Evolutionary conservation across 345 rosid genomes (phyloP).

Genomic region (Brassica juncea): DNA sequence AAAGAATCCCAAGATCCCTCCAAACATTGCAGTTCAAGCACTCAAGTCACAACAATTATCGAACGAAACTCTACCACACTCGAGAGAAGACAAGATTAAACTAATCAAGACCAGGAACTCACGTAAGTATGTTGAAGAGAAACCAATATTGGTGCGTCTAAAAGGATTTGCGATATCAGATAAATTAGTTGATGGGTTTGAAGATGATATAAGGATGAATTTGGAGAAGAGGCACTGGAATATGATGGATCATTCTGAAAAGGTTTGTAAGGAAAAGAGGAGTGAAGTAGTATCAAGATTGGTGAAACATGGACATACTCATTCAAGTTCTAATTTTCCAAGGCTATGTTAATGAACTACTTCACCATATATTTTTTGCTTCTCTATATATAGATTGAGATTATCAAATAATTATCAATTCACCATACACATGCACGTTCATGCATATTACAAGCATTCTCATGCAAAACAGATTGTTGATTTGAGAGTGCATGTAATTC

Average conservation of each 20-base stretch:
- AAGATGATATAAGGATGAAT: slow-evolving; percentile 45
- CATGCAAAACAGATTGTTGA: slow-evolving; percentile 12
- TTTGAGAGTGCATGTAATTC: slow-evolving; percentile 8
- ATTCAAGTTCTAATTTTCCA: slow-evolving; percentile 45
- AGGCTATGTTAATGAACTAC: slow-evolving; percentile 51
- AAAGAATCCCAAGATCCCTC: slow-evolving; percentile 83
- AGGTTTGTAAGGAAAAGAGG: slow-evolving; percentile 57
- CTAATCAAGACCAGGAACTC: slow-evolving; percentile 18
- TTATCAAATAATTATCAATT: background rate
- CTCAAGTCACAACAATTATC: slow-evolving; percentile 55
- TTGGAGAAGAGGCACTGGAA: slow-evolving; percentile 29
- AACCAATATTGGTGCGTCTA: slow-evolving; percentile 28
- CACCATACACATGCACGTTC: background rate
- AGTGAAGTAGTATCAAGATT: slow-evolving; percentile 56
- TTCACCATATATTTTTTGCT: background rate
- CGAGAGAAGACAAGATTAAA: slow-evolving; percentile 29
- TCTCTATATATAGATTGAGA: slow-evolving; percentile 6
- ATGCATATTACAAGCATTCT: slow-evolving; percentile 4
- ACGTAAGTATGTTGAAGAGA: slow-evolving; percentile 25
- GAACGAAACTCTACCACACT: slow-evolving; percentile 18
- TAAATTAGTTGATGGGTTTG: slow-evolving; percentile 20
- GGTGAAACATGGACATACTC: slow-evolving; percentile 41
- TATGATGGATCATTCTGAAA: slow-evolving; percentile 47
- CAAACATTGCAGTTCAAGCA: slow-evolving; percentile 63
- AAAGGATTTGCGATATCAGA: slow-evolving; percentile 36